Base-by-base conservation (phyloP, 192 early-diverging fungal species). In the Mortierella alpina region DNA sequence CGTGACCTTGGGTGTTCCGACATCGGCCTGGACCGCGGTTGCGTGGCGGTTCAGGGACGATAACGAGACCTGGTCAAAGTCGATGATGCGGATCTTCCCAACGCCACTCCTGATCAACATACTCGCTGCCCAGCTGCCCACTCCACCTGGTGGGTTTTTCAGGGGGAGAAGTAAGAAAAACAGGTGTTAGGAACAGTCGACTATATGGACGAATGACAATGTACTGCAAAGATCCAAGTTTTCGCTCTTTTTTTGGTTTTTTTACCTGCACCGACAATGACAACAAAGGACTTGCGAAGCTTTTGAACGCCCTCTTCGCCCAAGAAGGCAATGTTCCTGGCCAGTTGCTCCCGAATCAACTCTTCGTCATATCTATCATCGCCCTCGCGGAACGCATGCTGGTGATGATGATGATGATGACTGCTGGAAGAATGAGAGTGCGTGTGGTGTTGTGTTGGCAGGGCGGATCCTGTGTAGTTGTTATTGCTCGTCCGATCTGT, bases 61-160 rank as follows among this genome's bases (percentile, higher is more conserved):
- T 22, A 98, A 84, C 2, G 96, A 95, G 15, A 99, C 97, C 83
- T 98, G 96, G 84, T 99, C 98, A 85, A 99, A 99, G 66, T 99
- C 98, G 60, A 99, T 96, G 44, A 99, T 80, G 18, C 97, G 90
- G 46, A 99, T 84, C 40, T 87, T 87, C 67, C 91, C 91, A 2
- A 98, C 93, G 22, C 97, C 98, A 15, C 94, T 92, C 54, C 97
- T 88, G 61, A 96, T 68, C 13, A 99, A 87, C 96, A 99, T 96
- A 50, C 95, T 85, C 6, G 97, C 96, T 40, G 95, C 90, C 90
- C 92, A 92, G 53, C 91, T 92, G 48, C 96, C 97, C 5, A 99
- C 98, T 7, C 98, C 98, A 17, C 98, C 76, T 78, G 57, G 39
- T 46, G 9, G 1, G 31, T 31, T 31, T 31, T 31, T 5, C 23